phyloP scores from a whole-genome alignment of 768 basidiomycete genomes.

The Agaricus subrufescens region DNA sequence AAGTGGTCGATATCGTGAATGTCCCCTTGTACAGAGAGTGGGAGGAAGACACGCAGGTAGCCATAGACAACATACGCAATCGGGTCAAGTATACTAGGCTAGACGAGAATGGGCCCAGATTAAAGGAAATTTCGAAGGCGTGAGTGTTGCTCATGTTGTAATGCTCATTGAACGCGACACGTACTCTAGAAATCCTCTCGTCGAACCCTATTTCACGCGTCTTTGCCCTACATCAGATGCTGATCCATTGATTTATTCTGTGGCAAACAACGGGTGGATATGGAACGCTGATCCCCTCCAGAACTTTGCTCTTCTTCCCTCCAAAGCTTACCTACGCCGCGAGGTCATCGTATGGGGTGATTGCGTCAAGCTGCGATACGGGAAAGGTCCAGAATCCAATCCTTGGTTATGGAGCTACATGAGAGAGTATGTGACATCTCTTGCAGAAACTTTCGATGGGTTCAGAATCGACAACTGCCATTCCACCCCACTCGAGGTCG shows the following conservation, averaged over 20 bases:
- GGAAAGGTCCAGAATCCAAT: constrained; percentile 70
- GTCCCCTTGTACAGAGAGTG: constrained; percentile 84
- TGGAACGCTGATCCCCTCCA: constrained; percentile 93
- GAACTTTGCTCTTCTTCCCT: constrained; percentile 90
- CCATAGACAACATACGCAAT: constrained; percentile 70
- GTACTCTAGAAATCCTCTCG: constrained; percentile 64
- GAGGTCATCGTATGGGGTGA: constrained; percentile 98
- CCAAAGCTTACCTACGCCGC: constrained; percentile 91
- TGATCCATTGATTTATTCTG: constrained; percentile 59
- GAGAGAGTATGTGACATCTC: constrained; percentile 72
- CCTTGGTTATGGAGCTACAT: constrained; percentile 96
- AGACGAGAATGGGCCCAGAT: constrained; percentile 76
- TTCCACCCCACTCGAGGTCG: constrained; percentile 95
- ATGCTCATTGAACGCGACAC: constrained; percentile 5
- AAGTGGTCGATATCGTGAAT: constrained; percentile 82
- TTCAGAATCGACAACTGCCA: constrained; percentile 99
- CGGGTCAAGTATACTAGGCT: constrained; percentile 78
- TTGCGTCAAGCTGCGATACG: constrained; percentile 97
- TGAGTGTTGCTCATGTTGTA: constrained; percentile 29
- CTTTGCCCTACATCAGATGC: constrained; percentile 39
- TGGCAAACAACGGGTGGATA: constrained; percentile 99
- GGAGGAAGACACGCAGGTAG: constrained; percentile 75
- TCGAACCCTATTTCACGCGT: constrained; percentile 92
- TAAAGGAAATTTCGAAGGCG: constrained; percentile 75
- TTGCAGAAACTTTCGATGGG: constrained; percentile 86